Evolutionary conservation across 2,329 filamentous ascomycete species (phyloP).

Genomic region (Fusarium mundagurra): DNA sequence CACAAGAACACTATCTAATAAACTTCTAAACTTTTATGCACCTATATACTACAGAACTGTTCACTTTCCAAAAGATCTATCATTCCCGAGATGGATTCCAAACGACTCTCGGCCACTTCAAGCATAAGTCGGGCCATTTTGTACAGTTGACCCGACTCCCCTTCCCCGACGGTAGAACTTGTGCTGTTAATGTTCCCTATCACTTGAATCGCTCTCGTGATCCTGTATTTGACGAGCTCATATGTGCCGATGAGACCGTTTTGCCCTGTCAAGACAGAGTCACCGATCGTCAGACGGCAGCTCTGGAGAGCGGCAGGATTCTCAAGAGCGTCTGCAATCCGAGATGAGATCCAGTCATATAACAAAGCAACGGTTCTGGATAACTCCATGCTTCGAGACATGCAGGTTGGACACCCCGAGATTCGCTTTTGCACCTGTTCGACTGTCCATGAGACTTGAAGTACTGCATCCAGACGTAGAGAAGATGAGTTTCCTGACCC

Average conservation of each 20-base stretch:
- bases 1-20: too few species aligned
- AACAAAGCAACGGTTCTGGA: background rate
- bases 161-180: fast-evolving
- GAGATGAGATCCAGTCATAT: background rate
- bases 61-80: background rate
- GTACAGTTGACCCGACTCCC: background rate
- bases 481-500: fast-evolving
- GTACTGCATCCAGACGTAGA: background rate
- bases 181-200: fast-evolving
- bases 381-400: background rate
- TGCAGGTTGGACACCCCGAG: background rate
- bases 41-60: background rate
- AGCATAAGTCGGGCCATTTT: background rate
- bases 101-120: background rate
- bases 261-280: background rate
- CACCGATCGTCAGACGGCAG: background rate
- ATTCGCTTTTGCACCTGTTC: background rate
- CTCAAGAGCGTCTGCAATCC: background rate
- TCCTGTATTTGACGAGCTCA: background rate
- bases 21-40: fast-evolving
- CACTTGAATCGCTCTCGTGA: background rate
- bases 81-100: background rate
- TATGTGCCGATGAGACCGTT: background rate
- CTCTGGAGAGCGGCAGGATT: background rate
- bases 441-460: background rate